These are phyloP conservation scores for Ceratocystis diversiconidia DNA, from an alignment of 2,329 filamentous ascomycete genomes.

Conservation along the genomic window DNA sequence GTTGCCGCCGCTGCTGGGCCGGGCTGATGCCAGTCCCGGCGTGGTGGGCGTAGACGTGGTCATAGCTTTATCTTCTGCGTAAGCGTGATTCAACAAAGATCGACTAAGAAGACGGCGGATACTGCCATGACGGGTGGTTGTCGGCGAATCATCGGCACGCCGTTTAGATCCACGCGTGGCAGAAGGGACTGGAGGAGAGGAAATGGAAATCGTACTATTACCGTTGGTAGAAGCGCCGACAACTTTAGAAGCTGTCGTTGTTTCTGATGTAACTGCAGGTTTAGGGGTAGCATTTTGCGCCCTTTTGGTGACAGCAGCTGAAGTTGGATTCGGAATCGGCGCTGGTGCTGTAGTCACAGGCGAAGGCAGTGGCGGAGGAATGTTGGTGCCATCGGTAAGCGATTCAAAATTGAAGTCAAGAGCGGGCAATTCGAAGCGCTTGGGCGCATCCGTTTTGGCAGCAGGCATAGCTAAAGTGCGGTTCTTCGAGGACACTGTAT, in stretches of 20 bases:
- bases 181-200: constrained; percentile 20
- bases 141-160: constrained; percentile 33
- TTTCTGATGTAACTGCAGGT: constrained; percentile 18
- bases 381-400: constrained; percentile 46
- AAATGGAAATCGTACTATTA: constrained; percentile 29
- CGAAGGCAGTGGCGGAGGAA: constrained; percentile 43
- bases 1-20: constrained; percentile 39
- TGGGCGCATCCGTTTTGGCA: constrained; percentile 12
- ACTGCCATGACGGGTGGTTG: constrained; percentile 39
- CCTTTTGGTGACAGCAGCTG: not conserved
- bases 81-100: constrained; percentile 39
- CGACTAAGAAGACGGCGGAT: constrained; percentile 44
- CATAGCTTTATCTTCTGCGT: constrained; percentile 34
- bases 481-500: not conserved
- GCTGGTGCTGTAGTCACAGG: constrained; percentile 26
- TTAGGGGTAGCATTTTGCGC: constrained; percentile 1
- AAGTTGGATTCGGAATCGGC: not conserved
- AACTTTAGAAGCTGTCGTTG: not conserved
- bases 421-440: constrained; percentile 40
- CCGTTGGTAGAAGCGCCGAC: constrained; percentile 19
- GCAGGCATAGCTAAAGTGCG: constrained; percentile 12
- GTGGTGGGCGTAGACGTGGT: constrained; percentile 20
- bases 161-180: constrained; percentile 31
- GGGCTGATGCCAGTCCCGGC: constrained; percentile 19
- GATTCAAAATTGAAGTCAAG: constrained; percentile 45